These are phyloP conservation scores for Alternaria novae-zelandiae DNA, from an alignment of 2,329 filamentous ascomycete species.

Conservation along the genomic window DNA sequence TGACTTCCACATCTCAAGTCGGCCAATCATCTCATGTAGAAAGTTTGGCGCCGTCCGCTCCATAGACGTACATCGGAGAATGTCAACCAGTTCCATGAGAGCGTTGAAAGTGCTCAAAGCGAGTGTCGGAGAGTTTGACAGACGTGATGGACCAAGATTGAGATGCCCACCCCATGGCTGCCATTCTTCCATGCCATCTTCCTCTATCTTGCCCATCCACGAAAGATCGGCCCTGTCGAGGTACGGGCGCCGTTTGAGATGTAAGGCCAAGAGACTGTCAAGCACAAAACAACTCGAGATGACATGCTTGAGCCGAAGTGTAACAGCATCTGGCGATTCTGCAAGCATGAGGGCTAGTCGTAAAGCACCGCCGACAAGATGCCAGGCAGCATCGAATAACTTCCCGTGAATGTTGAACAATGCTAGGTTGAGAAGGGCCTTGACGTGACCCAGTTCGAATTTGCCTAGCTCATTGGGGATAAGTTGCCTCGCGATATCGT, in stretches of 20 bases:
- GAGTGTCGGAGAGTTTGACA: conserved; percentile 43
- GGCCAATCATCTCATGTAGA: conserved; percentile 46
- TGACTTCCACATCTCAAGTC: conserved; percentile 47
- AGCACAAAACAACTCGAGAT: conserved; percentile 67
- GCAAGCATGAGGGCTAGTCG: conserved; percentile 57
- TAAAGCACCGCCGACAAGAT: conserved; percentile 68
- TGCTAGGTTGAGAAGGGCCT: conserved; percentile 57
- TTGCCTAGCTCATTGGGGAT: conserved; percentile 36
- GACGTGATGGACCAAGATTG: conserved; percentile 30
- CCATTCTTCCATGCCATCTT: conserved; percentile 76
- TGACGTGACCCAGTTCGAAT: conserved; percentile 49
- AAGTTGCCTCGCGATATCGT: conserved; percentile 31
- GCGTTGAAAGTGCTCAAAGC: conserved; percentile 61
- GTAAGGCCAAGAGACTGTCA: conserved; percentile 63
- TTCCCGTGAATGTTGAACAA: conserved; percentile 66
- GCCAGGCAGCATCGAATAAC: conserved; percentile 65
- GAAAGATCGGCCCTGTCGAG: conserved; percentile 57
- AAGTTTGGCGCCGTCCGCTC: conserved; percentile 28
- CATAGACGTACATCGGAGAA: conserved; percentile 22
- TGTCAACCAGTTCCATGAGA: conserved; percentile 47
- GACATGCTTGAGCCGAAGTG: conserved; percentile 46
- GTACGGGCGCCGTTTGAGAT: conserved; percentile 58
- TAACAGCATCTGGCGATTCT: conserved; percentile 33
- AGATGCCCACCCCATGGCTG: conserved; percentile 69
- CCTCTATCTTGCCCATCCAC: conserved; percentile 58